Conservation (phyloP, 2,329 filamentous ascomycete species). For the Fusarium falciforme region DNA sequence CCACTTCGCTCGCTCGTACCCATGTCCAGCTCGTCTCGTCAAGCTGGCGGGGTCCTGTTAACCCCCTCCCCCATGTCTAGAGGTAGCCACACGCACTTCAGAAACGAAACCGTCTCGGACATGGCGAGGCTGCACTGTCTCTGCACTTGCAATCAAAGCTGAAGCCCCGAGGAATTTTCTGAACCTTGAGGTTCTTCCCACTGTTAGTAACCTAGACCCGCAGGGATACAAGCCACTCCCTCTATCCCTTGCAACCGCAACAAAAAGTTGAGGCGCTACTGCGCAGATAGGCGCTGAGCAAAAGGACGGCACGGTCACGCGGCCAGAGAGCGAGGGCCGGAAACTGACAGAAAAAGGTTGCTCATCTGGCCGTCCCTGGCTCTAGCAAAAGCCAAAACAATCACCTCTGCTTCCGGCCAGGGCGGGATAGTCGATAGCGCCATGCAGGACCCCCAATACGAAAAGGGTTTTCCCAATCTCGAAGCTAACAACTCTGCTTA, state of each 20-base stretch:
- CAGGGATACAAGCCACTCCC: conserved; percentile 2
- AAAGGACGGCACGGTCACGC: conserved; percentile 13
- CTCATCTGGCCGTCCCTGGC: conserved; percentile 9
- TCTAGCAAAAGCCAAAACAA: conserved; percentile 32
- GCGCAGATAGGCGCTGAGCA: not conserved
- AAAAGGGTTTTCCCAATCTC: conserved; percentile 23
- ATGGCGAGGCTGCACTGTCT: conserved; percentile 17
- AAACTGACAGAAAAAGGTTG: conserved; percentile 19
- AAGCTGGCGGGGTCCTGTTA: conserved; percentile 3
- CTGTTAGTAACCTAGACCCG: not conserved
- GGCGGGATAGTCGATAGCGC: conserved; percentile 37
- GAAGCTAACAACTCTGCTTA: conserved; percentile 22
- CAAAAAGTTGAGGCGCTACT: conserved; percentile 3
- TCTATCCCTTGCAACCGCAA: conserved; percentile 11
- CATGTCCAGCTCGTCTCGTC: conserved; percentile 34
- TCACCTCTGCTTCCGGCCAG: conserved; percentile 12
- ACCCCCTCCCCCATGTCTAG: not conserved
- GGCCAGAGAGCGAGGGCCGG: conserved; percentile 8
- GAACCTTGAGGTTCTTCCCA: conserved; percentile 1
- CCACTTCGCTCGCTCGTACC: conserved; percentile 7
- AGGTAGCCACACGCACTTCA: not conserved
- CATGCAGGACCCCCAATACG: conserved; percentile 34
- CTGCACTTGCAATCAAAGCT: conserved; percentile 11
- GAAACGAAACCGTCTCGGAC: conserved; percentile 31
- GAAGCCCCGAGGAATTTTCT: not conserved